These are phyloP conservation scores for Coemansia sp. DNA, from an alignment of 192 early-diverging fungal species.

Conservation along the genomic window DNA sequence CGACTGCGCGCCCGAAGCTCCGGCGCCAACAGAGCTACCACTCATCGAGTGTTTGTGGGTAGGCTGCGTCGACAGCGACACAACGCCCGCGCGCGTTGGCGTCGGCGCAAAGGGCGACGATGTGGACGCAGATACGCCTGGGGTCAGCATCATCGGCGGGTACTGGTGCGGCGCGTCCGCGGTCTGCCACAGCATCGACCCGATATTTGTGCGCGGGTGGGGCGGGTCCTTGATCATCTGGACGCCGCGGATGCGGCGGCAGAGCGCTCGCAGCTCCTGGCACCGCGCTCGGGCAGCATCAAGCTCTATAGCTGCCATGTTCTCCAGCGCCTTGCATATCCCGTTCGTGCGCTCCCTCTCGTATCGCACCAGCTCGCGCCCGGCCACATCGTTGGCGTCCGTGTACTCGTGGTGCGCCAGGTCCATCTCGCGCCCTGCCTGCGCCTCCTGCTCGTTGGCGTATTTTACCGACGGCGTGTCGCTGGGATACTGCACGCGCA, in stretches of 20 bases:
- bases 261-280: slow-evolving; percentile 30
- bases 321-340: slow-evolving; percentile 40
- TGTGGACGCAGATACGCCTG: slow-evolving; percentile 8
- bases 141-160: slow-evolving; percentile 12
- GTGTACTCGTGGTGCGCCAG: slow-evolving; percentile 48
- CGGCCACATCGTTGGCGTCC: slow-evolving; percentile 40
- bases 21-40: slow-evolving; percentile 4
- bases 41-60: slow-evolving; percentile 32
- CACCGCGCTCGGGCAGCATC: slow-evolving; percentile 37
- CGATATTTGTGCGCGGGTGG: slow-evolving; percentile 44
- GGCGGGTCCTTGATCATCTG: slow-evolving; percentile 49
- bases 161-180: neutral
- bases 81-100: neutral
- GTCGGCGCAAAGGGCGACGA: slow-evolving; percentile 8
- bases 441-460: slow-evolving; percentile 46
- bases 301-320: slow-evolving; percentile 35
- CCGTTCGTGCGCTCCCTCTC: slow-evolving; percentile 39
- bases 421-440: slow-evolving; percentile 38
- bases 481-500: slow-evolving; percentile 48
- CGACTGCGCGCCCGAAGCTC: neutral
- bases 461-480: slow-evolving; percentile 44
- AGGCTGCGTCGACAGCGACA: neutral
- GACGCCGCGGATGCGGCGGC: slow-evolving; percentile 31
- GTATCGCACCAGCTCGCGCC: slow-evolving; percentile 36
- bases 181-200: slow-evolving; percentile 41